phyloP scores from a whole-genome alignment of 345 rosid genomes.

The Eucalyptus sideroxylon region DNA sequence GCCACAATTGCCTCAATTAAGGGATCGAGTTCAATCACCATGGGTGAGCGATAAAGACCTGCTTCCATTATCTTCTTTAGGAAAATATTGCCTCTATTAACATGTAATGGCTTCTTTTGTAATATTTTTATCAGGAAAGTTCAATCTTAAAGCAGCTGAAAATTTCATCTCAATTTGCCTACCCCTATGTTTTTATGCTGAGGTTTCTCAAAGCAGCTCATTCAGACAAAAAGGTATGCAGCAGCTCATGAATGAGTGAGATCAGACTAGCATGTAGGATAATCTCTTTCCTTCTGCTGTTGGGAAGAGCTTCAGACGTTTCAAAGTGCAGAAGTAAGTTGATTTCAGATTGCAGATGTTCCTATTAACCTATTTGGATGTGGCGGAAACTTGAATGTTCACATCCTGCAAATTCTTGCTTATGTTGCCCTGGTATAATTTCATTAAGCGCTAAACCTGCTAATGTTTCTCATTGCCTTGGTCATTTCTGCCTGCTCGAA shows the following conservation, averaged over 20 bases:
- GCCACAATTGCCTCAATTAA: neutral
- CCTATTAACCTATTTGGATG: neutral
- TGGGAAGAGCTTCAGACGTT: neutral
- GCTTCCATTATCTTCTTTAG: neutral
- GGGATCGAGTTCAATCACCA: neutral
- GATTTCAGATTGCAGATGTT: neutral
- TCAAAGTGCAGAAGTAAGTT: no score
- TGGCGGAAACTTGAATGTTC: neutral
- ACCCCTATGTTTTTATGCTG: constrained; percentile 86
- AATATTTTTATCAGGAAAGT: constrained; percentile 51
- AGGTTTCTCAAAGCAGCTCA: constrained; percentile 91
- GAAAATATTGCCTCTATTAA: neutral
- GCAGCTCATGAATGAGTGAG: neutral
- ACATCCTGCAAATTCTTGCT: neutral
- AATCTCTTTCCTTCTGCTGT: neutral
- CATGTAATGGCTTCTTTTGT: neutral
- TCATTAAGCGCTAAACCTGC: neutral
- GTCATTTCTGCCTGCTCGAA: constrained; percentile 46
- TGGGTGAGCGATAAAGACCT: neutral
- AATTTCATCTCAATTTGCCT: constrained; percentile 66
- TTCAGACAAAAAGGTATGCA: constrained; percentile 49
- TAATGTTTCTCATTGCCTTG: neutral
- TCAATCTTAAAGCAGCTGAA: constrained; percentile 53
- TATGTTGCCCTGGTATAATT: neutral
- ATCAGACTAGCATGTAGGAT: neutral